A percentile compares a stretch with the other conserved stretches of the same genome.
Evolutionary conservation across 371 early-diverging fungal species (phyloP).

Genomic region (Zopfochytrium polystomum): DNA sequence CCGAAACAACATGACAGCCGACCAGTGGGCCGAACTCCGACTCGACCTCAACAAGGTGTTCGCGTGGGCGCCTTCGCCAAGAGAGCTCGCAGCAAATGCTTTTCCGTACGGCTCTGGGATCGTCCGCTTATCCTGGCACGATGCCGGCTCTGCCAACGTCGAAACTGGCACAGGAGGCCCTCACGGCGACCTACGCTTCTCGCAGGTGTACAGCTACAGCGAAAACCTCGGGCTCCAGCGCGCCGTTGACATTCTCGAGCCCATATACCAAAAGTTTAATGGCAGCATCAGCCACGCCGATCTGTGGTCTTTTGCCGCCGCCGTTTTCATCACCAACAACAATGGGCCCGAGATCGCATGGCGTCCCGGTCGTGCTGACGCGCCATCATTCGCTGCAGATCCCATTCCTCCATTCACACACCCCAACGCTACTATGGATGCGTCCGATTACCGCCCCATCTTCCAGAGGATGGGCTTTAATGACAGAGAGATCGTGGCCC

Average conservation of each 20-base stretch:
- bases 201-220: neutral
- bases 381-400: constrained; percentile 31
- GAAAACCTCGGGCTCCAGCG: constrained; percentile 22
- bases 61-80: too few relatives aligned
- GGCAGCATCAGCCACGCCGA: constrained; percentile 23
- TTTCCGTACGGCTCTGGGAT: too few relatives aligned
- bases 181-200: constrained; percentile 14
- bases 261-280: constrained; percentile 17
- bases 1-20: too few relatives aligned
- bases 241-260: constrained; percentile 24
- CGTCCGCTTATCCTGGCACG: too few relatives aligned
- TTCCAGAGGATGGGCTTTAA: constrained; percentile 82
- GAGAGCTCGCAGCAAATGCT: too few relatives aligned
- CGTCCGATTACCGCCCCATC: constrained; percentile 53
- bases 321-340: neutral
- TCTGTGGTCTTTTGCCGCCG: constrained; percentile 28
- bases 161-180: constrained; percentile 10
- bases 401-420: constrained; percentile 83
- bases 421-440: constrained; percentile 77
- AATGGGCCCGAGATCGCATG: constrained; percentile 83
- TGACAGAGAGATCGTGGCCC: constrained; percentile 88
- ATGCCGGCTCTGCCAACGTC: too few relatives aligned
- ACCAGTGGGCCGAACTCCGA: too few relatives aligned
- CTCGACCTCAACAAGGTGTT: too few relatives aligned
- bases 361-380: constrained; percentile 81